Base-by-base conservation (phyloP, 352 stramenopile genomes). In the Peronospora destructor region DNA sequence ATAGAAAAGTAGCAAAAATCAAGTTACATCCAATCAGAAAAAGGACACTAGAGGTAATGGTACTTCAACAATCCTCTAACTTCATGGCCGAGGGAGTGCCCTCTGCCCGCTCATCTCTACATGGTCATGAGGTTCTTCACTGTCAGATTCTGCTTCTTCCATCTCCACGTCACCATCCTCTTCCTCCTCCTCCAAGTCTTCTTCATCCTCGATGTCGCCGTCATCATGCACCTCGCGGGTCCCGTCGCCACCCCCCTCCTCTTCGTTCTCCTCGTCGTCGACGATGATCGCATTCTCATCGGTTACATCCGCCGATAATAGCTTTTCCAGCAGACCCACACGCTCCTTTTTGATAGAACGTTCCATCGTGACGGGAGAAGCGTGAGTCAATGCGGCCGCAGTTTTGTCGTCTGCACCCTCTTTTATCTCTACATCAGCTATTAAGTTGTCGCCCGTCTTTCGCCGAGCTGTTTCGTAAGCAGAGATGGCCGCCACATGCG, bases 401-500 rank as follows among this genome's bases (percentile, higher is more conserved):
- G 13, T 28, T 25, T 49, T 43, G 17, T 51, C 40, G 35, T 19
- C 32, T 13, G n/a, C 29, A 1, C 62, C 50, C 26, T 70, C 51
- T 38, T 68, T 67, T 49, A 64, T 67, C 45, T 65, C 62, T n/a
- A 58, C 49, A 12, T 67, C 57, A 7, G 30, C 45, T 37, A 23
- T 56, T 10, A 32, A 28, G 23, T 34, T 56, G 7, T 60, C 53
- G 17, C 19, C 34, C 12, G 45, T 37, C 39, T 64, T 49, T 44
- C 53, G 52, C 12, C 44, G 58, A 10, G 66, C 61, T 53, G 73
- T 44, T 37, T 87, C 78, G 45, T 84, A 89, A 7, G 56, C 55
- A 17, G 76, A 78, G 43, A 92, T 87, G 10, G 82, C 77, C 16
- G 68, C 61, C 29, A 92, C 79, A 53, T 92, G 82, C 4, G 82